Evolutionary conservation across 306 rosid species (phyloP), one percentile per base, ranked within the genome.

Genomic region (Lathyrus aphaca): DNA sequence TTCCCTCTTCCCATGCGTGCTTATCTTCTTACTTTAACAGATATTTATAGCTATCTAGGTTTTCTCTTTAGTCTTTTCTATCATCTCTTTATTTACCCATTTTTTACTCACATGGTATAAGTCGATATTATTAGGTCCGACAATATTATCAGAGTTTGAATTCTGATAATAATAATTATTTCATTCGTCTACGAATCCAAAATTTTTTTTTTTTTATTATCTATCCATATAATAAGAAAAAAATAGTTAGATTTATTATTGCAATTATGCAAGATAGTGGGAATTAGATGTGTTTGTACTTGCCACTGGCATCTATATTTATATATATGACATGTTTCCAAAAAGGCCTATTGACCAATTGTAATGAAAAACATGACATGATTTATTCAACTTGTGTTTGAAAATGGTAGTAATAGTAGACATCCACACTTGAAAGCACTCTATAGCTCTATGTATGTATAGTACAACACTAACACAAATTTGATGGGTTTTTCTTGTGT

Each of bases 1-100:
- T 37, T 67, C 51, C 37, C 25, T 62, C 48, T 29, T 64, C 80
- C 85, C 97, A 88, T 90, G 96, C 93, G 91, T 68, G 71, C 91
- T 90, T 87, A 82, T 90, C 96, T 12, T 27, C 81, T 80, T 73
- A 53, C 78, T 58, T 45, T 66, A 44, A 50, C 21, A 9, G 56
- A 51, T 49, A 64, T 35, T 12, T 56, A 49, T 71, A 54, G 72
- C 55, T 37, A 54, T 9, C 43, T 77, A 23, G 25, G 25, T 2
- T 77, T 43, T 5, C 42, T 68, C 69, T 65, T n/a, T n/a, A n/a
- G n/a, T n/a, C n/a, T n/a, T 19, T 49, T 66, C 4, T 50, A 9
- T 18, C 29, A 54, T 50, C 6, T 3, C 5, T 17, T 8, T 50
- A 25, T 25, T 25, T 0, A 3, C 3, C 3, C 0, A 23, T 1